Evolutionary conservation across 2,329 filamentous ascomycete genomes (phyloP), one percentile per base, ranked within the genome.

Genomic region (Verticillium longisporum): DNA sequence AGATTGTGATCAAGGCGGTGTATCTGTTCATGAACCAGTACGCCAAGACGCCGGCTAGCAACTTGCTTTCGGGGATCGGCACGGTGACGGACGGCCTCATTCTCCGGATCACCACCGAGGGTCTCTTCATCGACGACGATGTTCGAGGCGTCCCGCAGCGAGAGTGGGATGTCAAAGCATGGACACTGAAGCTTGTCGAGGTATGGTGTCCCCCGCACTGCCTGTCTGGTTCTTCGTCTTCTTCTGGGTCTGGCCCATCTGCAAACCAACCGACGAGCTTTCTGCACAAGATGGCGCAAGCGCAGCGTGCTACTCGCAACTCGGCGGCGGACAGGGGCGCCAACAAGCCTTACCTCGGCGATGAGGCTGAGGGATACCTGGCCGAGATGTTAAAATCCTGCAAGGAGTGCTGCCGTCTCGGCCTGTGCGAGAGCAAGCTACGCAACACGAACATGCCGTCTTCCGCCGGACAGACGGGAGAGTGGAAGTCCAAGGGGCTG

Each of bases 141-240:
- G 85, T 97, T 59, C 88, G 93, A 55, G 87, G 88, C 64, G 91
- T 97, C 15, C 88, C 91, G n/a, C 92, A 98, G 76, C 87, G 95
- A 62, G 95, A 99, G 77, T 99, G 95, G 95, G 95, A 99, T 73
- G 87, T 98, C 71, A 98, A 98, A 75, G 93, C 94, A 32, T 98
- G 95, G 95, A 97, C 92, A 54, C 84, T 99, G 76, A 97, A 96
- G 77, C 80, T 89, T 66, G 87, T 96, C 74, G 95, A 98, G 83
- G 88, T 95, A 79, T 91, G 89, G 86, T 92, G 88, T 72, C 85
- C 87, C 70, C 82, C 84, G 70, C 84, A 88, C 74, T 85, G 77
- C 73, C 77, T 84, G 72, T 74, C 73, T 68, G 73, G 74, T 69
- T 69, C 77, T 66, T 73, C 79, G 63, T 71, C 78, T 56, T 69